phyloP scores from a whole-genome alignment of 306 rosid species.

The Inga laurina region DNA sequence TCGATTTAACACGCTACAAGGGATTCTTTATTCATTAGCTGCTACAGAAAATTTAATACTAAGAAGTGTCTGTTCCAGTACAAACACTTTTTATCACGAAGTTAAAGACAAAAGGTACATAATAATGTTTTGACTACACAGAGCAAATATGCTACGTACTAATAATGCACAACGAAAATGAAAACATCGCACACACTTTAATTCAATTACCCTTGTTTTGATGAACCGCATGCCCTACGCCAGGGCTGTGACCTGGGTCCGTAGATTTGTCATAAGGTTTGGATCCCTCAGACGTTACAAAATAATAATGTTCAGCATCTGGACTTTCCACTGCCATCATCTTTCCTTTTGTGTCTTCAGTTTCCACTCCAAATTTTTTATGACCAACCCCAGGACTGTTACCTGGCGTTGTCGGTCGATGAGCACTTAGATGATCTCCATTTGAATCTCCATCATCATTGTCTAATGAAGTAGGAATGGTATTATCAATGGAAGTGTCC shows the following conservation, averaged over 20 bases:
- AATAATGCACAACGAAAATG: not conserved
- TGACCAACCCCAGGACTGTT: constrained; percentile 45
- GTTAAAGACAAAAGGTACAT: no score
- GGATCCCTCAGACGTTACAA: not conserved
- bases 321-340: not conserved
- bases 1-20: not conserved
- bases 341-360: not conserved
- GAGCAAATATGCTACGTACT: not conserved
- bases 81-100: not conserved
- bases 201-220: not conserved
- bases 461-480: not conserved
- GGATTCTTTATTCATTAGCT: not conserved
- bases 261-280: constrained; percentile 3
- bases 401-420: constrained; percentile 43
- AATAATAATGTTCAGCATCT: constrained; percentile 6
- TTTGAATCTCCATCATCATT: not conserved
- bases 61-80: not conserved
- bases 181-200: not conserved
- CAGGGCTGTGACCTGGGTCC: constrained; percentile 19
- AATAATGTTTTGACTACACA: not conserved
- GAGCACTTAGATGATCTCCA: not conserved
- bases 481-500: not conserved
- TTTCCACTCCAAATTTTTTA: not conserved
- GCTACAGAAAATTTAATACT: not conserved
- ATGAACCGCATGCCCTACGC: not conserved